These are phyloP conservation scores for Pestalotiopsis sp. DNA, from an alignment of 2,329 filamentous ascomycete genomes.

Conservation along the genomic window DNA sequence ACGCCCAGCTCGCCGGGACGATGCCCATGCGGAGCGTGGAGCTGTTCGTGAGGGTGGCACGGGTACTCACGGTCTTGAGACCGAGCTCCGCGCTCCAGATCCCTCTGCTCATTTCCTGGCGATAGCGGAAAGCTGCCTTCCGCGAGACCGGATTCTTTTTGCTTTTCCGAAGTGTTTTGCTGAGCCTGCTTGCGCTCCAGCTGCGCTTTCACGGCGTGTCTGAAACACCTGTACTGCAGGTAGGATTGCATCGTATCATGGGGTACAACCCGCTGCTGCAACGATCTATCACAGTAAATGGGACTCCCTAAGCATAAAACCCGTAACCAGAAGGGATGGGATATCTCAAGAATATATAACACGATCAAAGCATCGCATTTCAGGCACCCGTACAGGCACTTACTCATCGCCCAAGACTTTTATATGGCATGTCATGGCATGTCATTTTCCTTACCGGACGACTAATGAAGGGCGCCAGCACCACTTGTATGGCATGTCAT, in stretches of 20 bases:
- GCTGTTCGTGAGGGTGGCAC: background rate
- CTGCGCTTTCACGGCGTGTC: constrained; percentile 12
- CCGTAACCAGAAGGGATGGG: too few relatives aligned
- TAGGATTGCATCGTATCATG: constrained; percentile 12
- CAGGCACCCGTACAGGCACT: too few relatives aligned
- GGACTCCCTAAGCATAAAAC: too few relatives aligned
- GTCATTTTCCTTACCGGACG: too few relatives aligned
- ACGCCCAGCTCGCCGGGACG: background rate
- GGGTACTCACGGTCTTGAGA: background rate
- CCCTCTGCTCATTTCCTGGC: background rate
- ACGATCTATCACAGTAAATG: too few relatives aligned
- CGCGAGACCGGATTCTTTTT: background rate
- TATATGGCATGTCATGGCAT: too few relatives aligned
- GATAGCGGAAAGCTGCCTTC: background rate
- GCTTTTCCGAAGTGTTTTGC: background rate
- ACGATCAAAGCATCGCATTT: too few relatives aligned
- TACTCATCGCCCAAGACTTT: too few relatives aligned
- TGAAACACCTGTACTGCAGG: constrained; percentile 14
- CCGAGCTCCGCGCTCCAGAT: background rate
- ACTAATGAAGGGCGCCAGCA: too few relatives aligned
- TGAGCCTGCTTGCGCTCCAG: constrained; percentile 5
- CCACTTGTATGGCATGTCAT: too few relatives aligned
- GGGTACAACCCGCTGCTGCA: too few relatives aligned
- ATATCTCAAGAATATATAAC: too few relatives aligned
- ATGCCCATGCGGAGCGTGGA: background rate